phyloP scores from a whole-genome alignment of 2,329 filamentous ascomycete species.

The Polychaeton citri region DNA sequence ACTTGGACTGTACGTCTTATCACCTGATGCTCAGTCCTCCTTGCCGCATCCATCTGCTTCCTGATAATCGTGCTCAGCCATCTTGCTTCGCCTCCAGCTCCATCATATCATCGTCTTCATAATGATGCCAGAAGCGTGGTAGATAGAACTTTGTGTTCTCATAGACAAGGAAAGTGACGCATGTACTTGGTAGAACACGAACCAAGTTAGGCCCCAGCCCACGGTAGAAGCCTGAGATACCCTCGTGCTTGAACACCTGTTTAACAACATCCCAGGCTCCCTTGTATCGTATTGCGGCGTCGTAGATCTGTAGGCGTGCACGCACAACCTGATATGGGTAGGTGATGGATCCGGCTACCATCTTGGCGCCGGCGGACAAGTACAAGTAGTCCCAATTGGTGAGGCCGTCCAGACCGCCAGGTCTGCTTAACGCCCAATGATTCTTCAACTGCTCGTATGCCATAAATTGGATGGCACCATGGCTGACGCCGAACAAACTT shows the following conservation, averaged over 20 bases:
- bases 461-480: conserved; percentile 91
- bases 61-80: no score
- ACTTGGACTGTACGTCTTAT: no score
- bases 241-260: conserved; percentile 69
- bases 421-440: conserved; percentile 36
- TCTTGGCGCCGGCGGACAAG: conserved; percentile 68
- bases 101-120: conserved; percentile 1
- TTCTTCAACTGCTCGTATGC: conserved; percentile 71
- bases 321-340: conserved; percentile 93
- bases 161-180: conserved; percentile 93
- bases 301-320: conserved; percentile 77
- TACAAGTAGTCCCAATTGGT: conserved; percentile 66
- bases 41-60: no score
- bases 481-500: conserved; percentile 72
- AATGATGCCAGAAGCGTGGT: conserved; percentile 23
- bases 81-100: not conserved
- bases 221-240: conserved; percentile 75
- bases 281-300: conserved; percentile 62
- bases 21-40: no score
- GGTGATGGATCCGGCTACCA: conserved; percentile 77
- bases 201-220: conserved; percentile 81
- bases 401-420: conserved; percentile 32
- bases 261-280: conserved; percentile 57
- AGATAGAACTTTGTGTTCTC: conserved; percentile 78
- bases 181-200: conserved; percentile 83